phyloP scores from a whole-genome alignment of 805 yeast genomes.

The Wickerhamiella alocasiicola region DNA sequence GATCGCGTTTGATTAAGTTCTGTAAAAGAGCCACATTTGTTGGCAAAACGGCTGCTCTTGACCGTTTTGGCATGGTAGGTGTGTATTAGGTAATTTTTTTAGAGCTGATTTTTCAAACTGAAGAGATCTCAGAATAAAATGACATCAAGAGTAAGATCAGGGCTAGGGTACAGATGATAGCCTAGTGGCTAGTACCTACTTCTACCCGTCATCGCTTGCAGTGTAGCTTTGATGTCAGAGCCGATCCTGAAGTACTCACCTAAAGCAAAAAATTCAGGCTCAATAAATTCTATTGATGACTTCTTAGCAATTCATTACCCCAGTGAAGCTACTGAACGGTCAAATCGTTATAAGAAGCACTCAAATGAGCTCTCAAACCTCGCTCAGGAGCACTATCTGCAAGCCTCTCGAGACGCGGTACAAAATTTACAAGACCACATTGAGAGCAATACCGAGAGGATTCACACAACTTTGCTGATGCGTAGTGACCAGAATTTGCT shows the following conservation, averaged over 20 bases:
- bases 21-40: conserved; percentile 84
- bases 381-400: neutral
- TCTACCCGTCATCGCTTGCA: too few species aligned
- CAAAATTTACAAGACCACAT: neutral
- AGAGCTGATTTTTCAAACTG: too few species aligned
- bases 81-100: conserved; percentile 1
- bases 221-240: too few species aligned
- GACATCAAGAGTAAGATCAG: too few species aligned
- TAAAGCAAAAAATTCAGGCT: neutral
- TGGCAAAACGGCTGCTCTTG: conserved; percentile 88
- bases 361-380: neutral
- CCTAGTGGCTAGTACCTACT: too few species aligned
- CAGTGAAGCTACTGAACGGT: neutral
- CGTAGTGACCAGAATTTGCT: neutral
- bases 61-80: conserved; percentile 58
- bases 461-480: neutral
- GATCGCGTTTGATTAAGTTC: conserved; percentile 86
- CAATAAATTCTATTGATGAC: neutral
- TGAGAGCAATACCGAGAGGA: neutral
- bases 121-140: too few species aligned
- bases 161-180: too few species aligned
- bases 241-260: too few species aligned
- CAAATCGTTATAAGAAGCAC: neutral
- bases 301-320: neutral
- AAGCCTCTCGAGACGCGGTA: neutral